phyloP scores from a whole-genome alignment of 306 rosid genomes.

The Rosa rugosa region DNA sequence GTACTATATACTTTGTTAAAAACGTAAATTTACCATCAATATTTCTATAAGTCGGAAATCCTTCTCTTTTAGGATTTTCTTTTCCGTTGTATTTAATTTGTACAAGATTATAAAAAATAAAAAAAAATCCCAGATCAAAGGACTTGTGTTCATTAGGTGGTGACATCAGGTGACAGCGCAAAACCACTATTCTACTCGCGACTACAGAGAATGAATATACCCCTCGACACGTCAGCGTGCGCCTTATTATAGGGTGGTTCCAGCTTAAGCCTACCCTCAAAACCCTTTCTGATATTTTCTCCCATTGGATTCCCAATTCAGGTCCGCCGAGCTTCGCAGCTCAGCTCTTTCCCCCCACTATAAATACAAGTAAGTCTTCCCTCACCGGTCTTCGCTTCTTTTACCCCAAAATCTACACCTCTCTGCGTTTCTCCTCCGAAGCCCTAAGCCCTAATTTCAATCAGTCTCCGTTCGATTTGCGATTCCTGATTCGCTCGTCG shows the following conservation, averaged over 20 bases:
- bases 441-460: constrained; percentile 6
- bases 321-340: constrained; percentile 19
- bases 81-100: too few relatives aligned
- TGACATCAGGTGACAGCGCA: too few relatives aligned
- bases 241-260: neutral
- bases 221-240: neutral
- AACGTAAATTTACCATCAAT: too few relatives aligned
- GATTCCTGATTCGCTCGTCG: neutral
- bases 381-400: neutral
- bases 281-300: too few relatives aligned
- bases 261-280: neutral
- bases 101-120: too few relatives aligned
- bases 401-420: neutral
- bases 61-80: too few relatives aligned
- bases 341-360: neutral
- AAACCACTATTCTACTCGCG: too few relatives aligned
- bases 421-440: neutral
- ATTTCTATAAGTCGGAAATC: too few relatives aligned
- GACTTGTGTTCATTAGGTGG: too few relatives aligned
- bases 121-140: too few relatives aligned
- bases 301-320: constrained; percentile 1
- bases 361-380: neutral
- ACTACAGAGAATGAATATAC: neutral
- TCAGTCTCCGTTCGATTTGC: neutral
- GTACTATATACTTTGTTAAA: too few relatives aligned